These are phyloP conservation scores for Canavalia gladiata DNA, from an alignment of 306 rosid genomes.

Conservation along the genomic window DNA sequence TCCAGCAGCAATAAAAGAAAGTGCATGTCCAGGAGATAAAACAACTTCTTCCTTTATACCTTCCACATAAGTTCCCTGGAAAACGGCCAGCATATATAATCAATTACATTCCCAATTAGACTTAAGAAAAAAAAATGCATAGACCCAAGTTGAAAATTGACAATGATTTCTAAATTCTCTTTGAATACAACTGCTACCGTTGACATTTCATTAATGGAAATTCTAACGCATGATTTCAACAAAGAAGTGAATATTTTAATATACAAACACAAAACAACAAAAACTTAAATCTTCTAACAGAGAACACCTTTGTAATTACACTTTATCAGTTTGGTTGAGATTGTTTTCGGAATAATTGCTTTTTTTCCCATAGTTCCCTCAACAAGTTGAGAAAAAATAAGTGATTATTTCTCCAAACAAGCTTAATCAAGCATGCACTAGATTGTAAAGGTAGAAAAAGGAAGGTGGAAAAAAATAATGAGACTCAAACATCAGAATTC, in stretches of 20 bases:
- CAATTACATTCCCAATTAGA: constrained; percentile 33
- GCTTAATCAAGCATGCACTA: not conserved
- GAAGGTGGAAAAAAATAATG: not conserved
- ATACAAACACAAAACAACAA: constrained; percentile 16
- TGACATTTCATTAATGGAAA: constrained; percentile 28
- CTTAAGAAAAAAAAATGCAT: not conserved
- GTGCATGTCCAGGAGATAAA: constrained; percentile 97
- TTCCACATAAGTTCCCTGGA: constrained; percentile 98
- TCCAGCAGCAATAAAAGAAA: constrained; percentile 99
- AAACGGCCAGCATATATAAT: constrained; percentile 35
- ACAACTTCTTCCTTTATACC: constrained; percentile 99
- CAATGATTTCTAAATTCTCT: not conserved
- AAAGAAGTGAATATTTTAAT: constrained; percentile 25
- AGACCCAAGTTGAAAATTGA: constrained; percentile 31
- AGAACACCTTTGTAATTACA: constrained; percentile 5
- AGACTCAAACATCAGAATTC: constrained; percentile 10
- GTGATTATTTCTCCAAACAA: too few relatives aligned
- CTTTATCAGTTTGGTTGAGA: too few relatives aligned
- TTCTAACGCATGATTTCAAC: constrained; percentile 26
- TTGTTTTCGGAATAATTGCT: too few relatives aligned
- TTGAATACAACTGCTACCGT: constrained; percentile 5
- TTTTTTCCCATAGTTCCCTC: too few relatives aligned
- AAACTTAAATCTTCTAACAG: constrained; percentile 35
- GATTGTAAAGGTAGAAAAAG: not conserved
- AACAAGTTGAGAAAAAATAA: too few relatives aligned